Percentiles rank a stretch among this genome's conserved stretches.
These are phyloP conservation scores for Calvatia gigantea DNA, from an alignment of 768 basidiomycete species.

Conservation along the genomic window DNA sequence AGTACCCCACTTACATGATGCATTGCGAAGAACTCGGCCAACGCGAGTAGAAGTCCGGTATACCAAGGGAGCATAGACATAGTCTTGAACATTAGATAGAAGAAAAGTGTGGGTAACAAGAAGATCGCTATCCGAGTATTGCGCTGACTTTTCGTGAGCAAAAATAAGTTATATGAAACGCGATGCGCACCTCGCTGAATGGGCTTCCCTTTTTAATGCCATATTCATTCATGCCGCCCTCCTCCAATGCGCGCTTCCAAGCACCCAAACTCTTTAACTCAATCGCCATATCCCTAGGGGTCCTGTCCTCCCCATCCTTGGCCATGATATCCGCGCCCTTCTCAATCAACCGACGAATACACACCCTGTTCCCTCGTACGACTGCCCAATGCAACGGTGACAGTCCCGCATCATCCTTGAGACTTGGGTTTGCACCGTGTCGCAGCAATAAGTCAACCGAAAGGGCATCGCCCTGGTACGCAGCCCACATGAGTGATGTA, in stretches of 20 bases:
- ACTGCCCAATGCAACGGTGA: slow-evolving; percentile 97
- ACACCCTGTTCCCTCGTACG: slow-evolving; percentile 87
- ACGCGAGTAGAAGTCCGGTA: slow-evolving; percentile 75
- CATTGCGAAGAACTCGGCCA: slow-evolving; percentile 89
- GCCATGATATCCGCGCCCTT: slow-evolving; percentile 80
- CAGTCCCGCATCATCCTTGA: slow-evolving; percentile 78
- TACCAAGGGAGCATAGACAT: slow-evolving; percentile 87
- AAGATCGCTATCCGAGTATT: slow-evolving; percentile 84
- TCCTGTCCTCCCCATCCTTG: slow-evolving; percentile 82
- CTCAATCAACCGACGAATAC: slow-evolving; percentile 81
- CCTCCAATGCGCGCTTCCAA: slow-evolving; percentile 86
- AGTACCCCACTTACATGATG: slow-evolving; percentile 68
- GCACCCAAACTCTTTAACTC: slow-evolving; percentile 90
- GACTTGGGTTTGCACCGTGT: slow-evolving; percentile 78
- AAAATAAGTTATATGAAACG: background rate
- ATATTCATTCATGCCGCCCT: slow-evolving; percentile 79
- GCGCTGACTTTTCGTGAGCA: slow-evolving; percentile 38
- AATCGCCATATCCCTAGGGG: slow-evolving; percentile 90
- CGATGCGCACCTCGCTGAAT: slow-evolving; percentile 57
- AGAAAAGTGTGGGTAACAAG: slow-evolving; percentile 68
- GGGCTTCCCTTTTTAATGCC: slow-evolving; percentile 64
- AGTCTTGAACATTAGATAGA: slow-evolving; percentile 83
- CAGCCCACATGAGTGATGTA: slow-evolving; percentile 97
- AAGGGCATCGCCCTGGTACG: slow-evolving; percentile 96
- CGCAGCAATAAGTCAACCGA: slow-evolving; percentile 88